Base-by-base conservation (phyloP, 164 flowering plant species). In the Piper longum region DNA sequence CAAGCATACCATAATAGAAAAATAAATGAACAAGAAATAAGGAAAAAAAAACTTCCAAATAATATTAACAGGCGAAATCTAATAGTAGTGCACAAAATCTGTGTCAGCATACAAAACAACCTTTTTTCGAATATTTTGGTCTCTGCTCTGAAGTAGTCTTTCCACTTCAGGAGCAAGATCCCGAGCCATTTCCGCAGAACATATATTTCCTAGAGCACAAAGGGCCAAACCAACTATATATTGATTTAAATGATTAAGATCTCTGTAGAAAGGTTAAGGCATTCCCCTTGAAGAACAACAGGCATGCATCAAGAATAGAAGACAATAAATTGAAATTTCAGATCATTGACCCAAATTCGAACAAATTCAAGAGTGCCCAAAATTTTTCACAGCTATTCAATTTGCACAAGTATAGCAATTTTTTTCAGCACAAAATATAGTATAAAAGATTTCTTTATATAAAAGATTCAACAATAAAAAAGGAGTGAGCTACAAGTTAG, bases 121-220 rank as follows among this genome's bases (percentile, higher is more conserved):
- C 75, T 95, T 95, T 75, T 95, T 95, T 61, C 99, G 76, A 56
- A 87, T 82, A 72, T 95, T 95, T 63, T 97, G 93, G 77, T 95
- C 97, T 62, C 99, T 82, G 75, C 84, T 86, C 67, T 89, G 96
- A 67, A 95, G 80, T 71, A 95, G 74, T 74, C 89, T 81, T 72
- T 95, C 96, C 57, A 95, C 96, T 79, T 95, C 99, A 51, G 98
- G 99, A 40, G 99, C 93, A 67, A 95, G 98, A 80, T 95, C 99
- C 65, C 99, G 96, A 66, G 99, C 99, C 99, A 95, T 95, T 81
- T 95, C 99, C 57, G 96, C 96, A 61, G 99, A 95, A 72, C 95
- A 88, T 48, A 95, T 91, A 72, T 95, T 95, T 64, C 99, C 99
- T 62, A 95, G 77, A 59, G 97, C 99, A 80, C 97, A 95, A 69